Base-by-base conservation (phyloP, 768 basidiomycete species). In the Calocera viscosa region DNA sequence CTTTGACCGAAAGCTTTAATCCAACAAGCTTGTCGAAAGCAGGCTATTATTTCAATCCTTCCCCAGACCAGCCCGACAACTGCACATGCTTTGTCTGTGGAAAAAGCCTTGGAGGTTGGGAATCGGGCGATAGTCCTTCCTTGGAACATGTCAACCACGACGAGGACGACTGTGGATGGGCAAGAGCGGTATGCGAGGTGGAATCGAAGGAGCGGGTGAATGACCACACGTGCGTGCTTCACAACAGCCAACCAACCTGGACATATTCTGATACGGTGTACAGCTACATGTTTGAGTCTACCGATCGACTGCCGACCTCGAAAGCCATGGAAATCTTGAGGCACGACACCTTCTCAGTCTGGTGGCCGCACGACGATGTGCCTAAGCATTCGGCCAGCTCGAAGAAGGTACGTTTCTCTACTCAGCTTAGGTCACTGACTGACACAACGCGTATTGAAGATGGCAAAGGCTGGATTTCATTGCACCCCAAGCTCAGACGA, bases 401-500 rank as follows among this genome's bases (percentile, higher is more conserved):
- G 11, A 81, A 80, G 73, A 89, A 86, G 79, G 91, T 87, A 68
- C 3, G 70, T 10, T 32, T 2, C 49, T 43, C 14, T 32, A 14
- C 65, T 17, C 24, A 47, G 16, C 11, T 5, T 28, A 49, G 7
- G 49, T 14, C 22, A 35, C 12, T 49, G 26, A 65, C n/a, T 7
- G 34, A 16, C 14, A 47, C n/a, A n/a, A n/a, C n/a, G n/a, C 24
- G 11, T 49, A 8, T 64, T 64, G 22, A 17, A 94, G 94, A 87
- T 98, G 83, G 89, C 94, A 0, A 84, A 83, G 70, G 92, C 93
- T 1, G 94, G 94, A 8, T 96, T 95, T 73, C 82, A 91, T 0
- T 91, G 82, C 73, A 86, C 86, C 0, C 90, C 92, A 1, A 88
- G 91, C 70, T 2, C 26, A 10, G 22, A 19, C 7, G 53, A 12